phyloP scores from a whole-genome alignment of 2,329 filamentous ascomycete genomes.

The Pseudopyricularia javanii region DNA sequence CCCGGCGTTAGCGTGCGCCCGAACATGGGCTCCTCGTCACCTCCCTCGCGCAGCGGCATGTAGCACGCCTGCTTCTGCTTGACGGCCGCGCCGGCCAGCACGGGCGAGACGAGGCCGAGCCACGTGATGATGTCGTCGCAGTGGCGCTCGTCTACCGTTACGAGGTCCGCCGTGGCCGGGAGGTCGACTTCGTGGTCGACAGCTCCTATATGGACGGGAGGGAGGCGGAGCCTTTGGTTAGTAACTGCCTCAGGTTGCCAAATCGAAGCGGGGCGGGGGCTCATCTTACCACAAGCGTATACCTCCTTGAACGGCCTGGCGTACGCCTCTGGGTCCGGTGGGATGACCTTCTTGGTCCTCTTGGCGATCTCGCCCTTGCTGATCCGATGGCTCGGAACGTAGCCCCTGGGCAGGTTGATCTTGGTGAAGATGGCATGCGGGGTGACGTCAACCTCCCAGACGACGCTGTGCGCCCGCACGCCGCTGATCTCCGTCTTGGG shows the following conservation, averaged over 20 bases:
- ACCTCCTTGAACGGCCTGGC: constrained; percentile 79
- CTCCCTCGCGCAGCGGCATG: constrained; percentile 55
- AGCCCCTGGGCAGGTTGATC: constrained; percentile 59
- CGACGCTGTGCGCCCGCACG: constrained; percentile 52
- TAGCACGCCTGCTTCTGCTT: constrained; percentile 83
- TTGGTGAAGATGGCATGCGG: constrained; percentile 78
- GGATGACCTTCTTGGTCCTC: constrained; percentile 41
- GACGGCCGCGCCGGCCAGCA: constrained; percentile 56
- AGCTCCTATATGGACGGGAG: constrained; percentile 43
- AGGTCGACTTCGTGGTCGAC: constrained; percentile 66
- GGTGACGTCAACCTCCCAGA: constrained; percentile 51
- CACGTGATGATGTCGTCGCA: constrained; percentile 83
- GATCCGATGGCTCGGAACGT: constrained; percentile 37
- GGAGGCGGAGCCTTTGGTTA: background rate
- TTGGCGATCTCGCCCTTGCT: constrained; percentile 35
- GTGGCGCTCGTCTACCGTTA: constrained; percentile 60
- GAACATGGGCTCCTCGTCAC: constrained; percentile 58
- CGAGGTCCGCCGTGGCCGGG: constrained; percentile 62
- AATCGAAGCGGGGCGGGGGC: background rate
- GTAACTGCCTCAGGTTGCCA: background rate
- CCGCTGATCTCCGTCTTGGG: constrained; percentile 45
- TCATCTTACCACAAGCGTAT: constrained; percentile 67
- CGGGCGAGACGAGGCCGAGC: constrained; percentile 51
- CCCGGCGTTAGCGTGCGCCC: constrained; percentile 64
- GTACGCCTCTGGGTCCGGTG: constrained; percentile 83